phyloP scores from a whole-genome alignment of 2,329 filamentous ascomycete species.

The Penicillium frequentans region DNA sequence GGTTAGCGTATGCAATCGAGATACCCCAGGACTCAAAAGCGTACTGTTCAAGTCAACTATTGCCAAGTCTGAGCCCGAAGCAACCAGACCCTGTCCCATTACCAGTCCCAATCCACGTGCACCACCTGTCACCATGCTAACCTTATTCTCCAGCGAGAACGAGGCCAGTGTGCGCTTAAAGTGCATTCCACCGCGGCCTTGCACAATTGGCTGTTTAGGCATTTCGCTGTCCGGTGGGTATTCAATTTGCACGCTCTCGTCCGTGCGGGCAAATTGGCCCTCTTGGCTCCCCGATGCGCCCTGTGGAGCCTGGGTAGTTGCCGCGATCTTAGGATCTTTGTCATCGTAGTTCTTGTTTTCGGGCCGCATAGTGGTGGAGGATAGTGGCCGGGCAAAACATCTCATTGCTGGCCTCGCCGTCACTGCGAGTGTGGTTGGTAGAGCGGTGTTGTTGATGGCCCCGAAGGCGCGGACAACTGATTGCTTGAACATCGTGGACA shows the following conservation, averaged over 20 bases:
- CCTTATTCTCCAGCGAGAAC: conserved; percentile 83
- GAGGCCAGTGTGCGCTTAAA: conserved; percentile 81
- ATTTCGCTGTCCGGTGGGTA: conserved; percentile 75
- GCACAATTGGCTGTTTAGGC: conserved; percentile 68
- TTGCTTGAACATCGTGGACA: neutral
- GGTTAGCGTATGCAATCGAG: neutral
- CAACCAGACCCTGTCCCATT: conserved; percentile 88
- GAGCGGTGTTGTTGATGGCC: neutral
- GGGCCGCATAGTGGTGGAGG: conserved; percentile 27
- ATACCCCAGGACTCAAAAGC: conserved; percentile 30
- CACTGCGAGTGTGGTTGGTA: neutral
- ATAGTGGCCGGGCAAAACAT: conserved; percentile 28
- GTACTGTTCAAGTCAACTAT: conserved; percentile 91
- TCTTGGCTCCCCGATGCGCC: conserved; percentile 47
- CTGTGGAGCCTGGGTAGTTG: conserved; percentile 33
- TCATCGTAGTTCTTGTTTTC: conserved; percentile 29
- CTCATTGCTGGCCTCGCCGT: neutral
- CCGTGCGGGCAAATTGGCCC: conserved; percentile 75
- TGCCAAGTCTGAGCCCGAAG: conserved; percentile 83
- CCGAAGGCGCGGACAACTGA: neutral
- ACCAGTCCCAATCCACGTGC: conserved; percentile 85
- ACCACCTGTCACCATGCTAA: conserved; percentile 85
- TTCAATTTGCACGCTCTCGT: conserved; percentile 73
- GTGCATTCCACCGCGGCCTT: conserved; percentile 75
- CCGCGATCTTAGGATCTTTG: conserved; percentile 26